Base-by-base conservation (phyloP, 1,284 basidiomycete genomes). In the Ceratobasidium sp. region DNA sequence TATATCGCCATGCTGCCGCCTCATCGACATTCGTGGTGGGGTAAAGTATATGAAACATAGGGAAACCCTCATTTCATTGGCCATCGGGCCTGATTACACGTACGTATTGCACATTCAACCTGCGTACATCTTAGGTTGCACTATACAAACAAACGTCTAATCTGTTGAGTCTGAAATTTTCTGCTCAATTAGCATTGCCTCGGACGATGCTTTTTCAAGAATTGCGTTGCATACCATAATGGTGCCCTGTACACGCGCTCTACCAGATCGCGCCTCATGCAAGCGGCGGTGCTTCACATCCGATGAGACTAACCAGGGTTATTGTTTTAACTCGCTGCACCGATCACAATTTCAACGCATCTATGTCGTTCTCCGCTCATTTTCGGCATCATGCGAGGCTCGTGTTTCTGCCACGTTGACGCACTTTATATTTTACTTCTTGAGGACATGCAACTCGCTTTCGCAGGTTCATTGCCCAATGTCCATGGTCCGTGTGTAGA, bases 111-210 rank as follows among this genome's bases (percentile, higher is more conserved):
- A 52, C 49, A 62, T 51, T 51, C 8, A 37, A 6, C 43, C 57
- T 62, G 64, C 15, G 29, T 32, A 25, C 46, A 49, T 46, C 49
- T 51, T n/a, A 22, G 29, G 15, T 22, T 51, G 64, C 11, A 44
- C 46, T 37, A 34, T 66, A 52, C 54, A 49, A 59, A 32, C 25
- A 22, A 19, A 49, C 32, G 66, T 37, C 61, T 64, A 65, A 34
- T 64, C 49, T 44, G 71, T 74, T 65, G 71, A 56, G 71, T 74
- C 71, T 54, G 71, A 74, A 74, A 62, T 49, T 74, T 74, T 74
- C 61, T 65, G 71, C 61, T 65, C 61, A 74, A 61, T 62, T 64
- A 19, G 44, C 13, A 46, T 40, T 49, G 19, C 52, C 51, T 54
- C 46, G 61, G 61, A 49, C 51, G 34, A n/a, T 22, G 19, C 34